Evolutionary conservation across 2,329 filamentous ascomycete genomes (phyloP), one percentile per base, ranked within the genome.

Genomic region (Trichoderma lentiforme): DNA sequence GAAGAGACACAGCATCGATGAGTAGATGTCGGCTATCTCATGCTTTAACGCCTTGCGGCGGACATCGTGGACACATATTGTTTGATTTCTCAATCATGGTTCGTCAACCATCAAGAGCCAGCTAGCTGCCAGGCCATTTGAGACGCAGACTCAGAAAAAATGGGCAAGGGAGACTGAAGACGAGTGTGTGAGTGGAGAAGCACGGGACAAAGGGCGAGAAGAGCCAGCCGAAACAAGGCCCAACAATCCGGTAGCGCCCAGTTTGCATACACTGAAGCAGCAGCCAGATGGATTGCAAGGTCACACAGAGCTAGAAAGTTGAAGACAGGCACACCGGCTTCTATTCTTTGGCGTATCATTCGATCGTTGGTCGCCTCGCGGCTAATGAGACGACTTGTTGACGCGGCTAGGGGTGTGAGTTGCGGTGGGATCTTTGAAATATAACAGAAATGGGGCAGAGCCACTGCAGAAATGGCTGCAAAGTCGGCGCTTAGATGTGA

Each of bases 161-260:
- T 18, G 21, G 47, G 24, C 21, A 47, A 28, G 18, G n/a, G 58
- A 30, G 24, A 36, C 24, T 28, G 34, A 43, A 57, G n/a, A 30
- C 6, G 58, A 47, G 32, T 9, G 64, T 36, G 34, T 18, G 43
- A n/a, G 30, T 62, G 57, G 30, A 32, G 58, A 47, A 60, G 18
- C 51, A 70, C 14, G 53, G 58, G 56, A 26, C 51, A 43, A 21
- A 34, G 28, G 24, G 24, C n/a, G 43, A 51, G n/a, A 24, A 62
- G 53, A 36, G 34, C 51, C 36, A 71, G 66, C 58, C 53, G 70
- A 51, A 62, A 21, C 58, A 74, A 56, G 74, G 74, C 75, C 79
- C 79, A 75, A 76, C 69, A 75, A 73, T 76, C 73, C 76, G 79
- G 79, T 78, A 78, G 76, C 78, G 77, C 77, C 72, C 75, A 74